Evolutionary conservation across 129 eudicot genomes (phyloP).

Genomic region (Scalesia atractyloides): DNA sequence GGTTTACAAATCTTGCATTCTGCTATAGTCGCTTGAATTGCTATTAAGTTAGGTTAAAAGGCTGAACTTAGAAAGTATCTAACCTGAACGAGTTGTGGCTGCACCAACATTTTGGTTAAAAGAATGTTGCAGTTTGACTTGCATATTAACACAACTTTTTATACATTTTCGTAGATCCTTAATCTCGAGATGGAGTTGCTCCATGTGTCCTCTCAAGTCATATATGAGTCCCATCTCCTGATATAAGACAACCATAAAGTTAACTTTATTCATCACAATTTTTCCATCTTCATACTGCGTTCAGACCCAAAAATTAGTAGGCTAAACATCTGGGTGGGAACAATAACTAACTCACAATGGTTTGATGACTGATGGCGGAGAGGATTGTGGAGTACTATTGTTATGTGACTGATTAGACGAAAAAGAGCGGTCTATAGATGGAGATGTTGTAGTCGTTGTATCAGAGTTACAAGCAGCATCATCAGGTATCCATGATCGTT

Average conservation of each 20-base stretch:
- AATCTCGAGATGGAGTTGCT: conserved; percentile 76
- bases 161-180: conserved; percentile 63
- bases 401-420: conserved; percentile 29
- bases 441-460: conserved; percentile 21
- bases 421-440: conserved; percentile 43
- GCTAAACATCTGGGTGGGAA: background rate
- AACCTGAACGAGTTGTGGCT: conserved; percentile 23
- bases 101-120: conserved; percentile 34
- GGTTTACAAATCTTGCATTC: too few relatives aligned
- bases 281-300: background rate
- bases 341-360: conserved; percentile 51
- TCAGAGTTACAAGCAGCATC: conserved; percentile 42
- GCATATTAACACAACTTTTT: conserved; percentile 70
- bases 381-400: conserved; percentile 33
- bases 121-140: conserved; percentile 58
- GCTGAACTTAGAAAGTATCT: background rate
- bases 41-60: background rate
- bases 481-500: conserved; percentile 41
- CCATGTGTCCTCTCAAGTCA: conserved; percentile 75
- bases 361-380: conserved; percentile 14
- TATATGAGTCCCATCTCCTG: conserved; percentile 83
- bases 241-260: conserved; percentile 12
- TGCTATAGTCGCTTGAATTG: too few relatives aligned
- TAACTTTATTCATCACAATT: background rate
- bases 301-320: background rate